Conservation (phyloP, 306 rosid species). For the Luffa acutangula region DNA sequence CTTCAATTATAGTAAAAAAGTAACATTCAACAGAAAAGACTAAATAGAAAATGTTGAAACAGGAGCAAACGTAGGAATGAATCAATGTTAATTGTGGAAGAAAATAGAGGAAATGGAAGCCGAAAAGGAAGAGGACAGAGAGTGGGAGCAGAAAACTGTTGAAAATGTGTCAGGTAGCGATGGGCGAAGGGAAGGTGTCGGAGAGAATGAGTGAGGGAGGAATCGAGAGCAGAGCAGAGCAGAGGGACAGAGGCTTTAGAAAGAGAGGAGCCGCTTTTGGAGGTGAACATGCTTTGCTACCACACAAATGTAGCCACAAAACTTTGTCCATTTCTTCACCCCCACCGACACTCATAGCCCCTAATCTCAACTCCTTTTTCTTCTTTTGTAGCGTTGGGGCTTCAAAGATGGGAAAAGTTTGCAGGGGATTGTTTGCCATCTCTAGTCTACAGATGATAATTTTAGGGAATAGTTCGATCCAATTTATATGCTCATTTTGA, state of each 20-base stretch:
- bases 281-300: background rate
- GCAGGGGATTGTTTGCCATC: background rate
- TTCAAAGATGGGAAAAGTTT: background rate
- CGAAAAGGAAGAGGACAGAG: background rate
- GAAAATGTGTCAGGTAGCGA: background rate
- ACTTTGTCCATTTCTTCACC: background rate
- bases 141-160: background rate
- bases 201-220: background rate
- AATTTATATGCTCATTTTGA: background rate
- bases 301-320: background rate
- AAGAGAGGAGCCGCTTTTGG: background rate
- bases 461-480: background rate
- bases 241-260: background rate
- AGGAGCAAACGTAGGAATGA: background rate
- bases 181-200: background rate
- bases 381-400: background rate
- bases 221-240: background rate
- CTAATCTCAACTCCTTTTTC: background rate
- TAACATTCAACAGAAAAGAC: too few relatives aligned
- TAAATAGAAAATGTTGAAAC: too few relatives aligned
- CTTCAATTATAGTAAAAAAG: too few relatives aligned
- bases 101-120: background rate
- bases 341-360: constrained; percentile 6
- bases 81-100: background rate
- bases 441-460: background rate